Percentiles rank a stretch among this genome's conserved stretches.
These are phyloP conservation scores for Hirsutella thompsonii DNA, from an alignment of 2,329 filamentous ascomycete species.

Conservation along the genomic window DNA sequence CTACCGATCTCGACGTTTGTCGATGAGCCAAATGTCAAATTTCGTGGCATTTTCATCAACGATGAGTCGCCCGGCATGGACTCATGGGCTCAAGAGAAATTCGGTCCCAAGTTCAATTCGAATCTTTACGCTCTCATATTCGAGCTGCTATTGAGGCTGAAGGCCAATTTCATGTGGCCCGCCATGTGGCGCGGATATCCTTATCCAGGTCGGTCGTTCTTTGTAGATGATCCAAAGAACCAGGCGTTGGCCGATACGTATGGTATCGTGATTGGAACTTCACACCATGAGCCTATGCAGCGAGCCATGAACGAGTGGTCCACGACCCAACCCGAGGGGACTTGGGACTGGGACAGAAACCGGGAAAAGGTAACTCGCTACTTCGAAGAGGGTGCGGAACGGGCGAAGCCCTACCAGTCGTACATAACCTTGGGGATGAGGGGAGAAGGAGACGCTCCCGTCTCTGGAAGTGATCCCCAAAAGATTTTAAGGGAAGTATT, in stretches of 20 bases:
- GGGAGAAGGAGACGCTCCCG: conserved; percentile 42
- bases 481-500: conserved; percentile 40
- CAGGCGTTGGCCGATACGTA: conserved; percentile 48
- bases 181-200: conserved; percentile 47
- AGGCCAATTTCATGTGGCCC: conserved; percentile 54
- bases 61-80: conserved; percentile 35
- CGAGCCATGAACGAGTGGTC: conserved; percentile 39
- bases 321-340: conserved; percentile 26
- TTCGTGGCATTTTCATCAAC: conserved; percentile 50
- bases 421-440: conserved; percentile 48
- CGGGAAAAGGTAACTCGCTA: conserved; percentile 39
- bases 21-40: conserved; percentile 42
- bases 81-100: conserved; percentile 39
- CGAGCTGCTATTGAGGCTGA: conserved; percentile 46
- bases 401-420: conserved; percentile 42
- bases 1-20: conserved; percentile 16
- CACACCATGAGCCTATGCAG: conserved; percentile 54
- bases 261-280: conserved; percentile 51
- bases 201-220: conserved; percentile 41
- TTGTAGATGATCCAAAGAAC: conserved; percentile 45
- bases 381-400: conserved; percentile 40
- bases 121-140: conserved; percentile 51
- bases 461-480: conserved; percentile 36
- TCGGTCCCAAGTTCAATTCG: conserved; percentile 33
- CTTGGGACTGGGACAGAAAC: conserved; percentile 49